phyloP scores from a whole-genome alignment of 2,329 filamentous ascomycete genomes.

The Aspergillus ochraceoroseus region DNA sequence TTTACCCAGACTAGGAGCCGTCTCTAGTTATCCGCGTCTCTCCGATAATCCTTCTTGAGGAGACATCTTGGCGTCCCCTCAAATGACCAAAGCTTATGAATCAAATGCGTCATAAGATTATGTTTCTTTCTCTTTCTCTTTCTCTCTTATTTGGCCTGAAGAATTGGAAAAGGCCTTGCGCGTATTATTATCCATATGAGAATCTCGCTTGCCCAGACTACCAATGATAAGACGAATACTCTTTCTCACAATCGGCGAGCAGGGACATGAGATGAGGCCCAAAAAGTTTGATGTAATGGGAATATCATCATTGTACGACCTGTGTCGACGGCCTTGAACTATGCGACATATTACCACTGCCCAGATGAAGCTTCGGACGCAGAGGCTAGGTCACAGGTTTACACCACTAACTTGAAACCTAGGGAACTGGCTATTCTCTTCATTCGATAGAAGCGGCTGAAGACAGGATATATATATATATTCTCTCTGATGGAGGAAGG shows the following conservation, averaged over 20 bases:
- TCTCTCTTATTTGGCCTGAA: too few relatives aligned
- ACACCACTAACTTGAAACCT: neutral
- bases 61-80: neutral
- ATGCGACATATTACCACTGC: neutral
- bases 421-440: neutral
- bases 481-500: too few relatives aligned
- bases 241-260: neutral
- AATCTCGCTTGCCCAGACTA: too few relatives aligned
- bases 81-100: neutral
- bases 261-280: too few relatives aligned
- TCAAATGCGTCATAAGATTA: neutral
- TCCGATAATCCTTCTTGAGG: neutral
- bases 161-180: too few relatives aligned
- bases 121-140: too few relatives aligned
- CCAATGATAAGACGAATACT: too few relatives aligned
- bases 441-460: neutral
- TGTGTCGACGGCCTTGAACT: neutral
- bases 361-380: neutral
- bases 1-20: neutral
- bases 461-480: neutral
- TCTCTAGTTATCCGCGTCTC: neutral
- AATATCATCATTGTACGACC: neutral
- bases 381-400: neutral
- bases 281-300: constrained; percentile 1
- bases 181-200: too few relatives aligned